Percentiles rank a stretch among this genome's conserved stretches.
Evolutionary conservation across 1,139 yeast species (phyloP).

Genomic region (Yamadazyma epiphylla): DNA sequence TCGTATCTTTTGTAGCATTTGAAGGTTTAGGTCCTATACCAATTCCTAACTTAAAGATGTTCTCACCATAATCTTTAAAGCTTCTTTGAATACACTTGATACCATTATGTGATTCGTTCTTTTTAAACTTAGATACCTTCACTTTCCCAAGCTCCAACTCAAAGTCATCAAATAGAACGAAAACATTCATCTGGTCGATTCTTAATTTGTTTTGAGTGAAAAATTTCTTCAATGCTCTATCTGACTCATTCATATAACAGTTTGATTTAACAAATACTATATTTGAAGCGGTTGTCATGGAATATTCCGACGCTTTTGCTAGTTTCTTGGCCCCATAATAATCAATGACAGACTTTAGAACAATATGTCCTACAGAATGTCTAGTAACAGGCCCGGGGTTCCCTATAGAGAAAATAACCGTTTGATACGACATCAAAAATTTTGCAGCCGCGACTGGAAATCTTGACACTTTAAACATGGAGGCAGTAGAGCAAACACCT

Average conservation of each 20-base stretch:
- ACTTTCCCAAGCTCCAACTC: slow-evolving; percentile 29
- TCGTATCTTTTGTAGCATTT: slow-evolving; percentile 28
- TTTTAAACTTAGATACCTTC: slow-evolving; percentile 24
- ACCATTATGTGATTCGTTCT: slow-evolving; percentile 43
- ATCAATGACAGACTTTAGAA: slow-evolving; percentile 24
- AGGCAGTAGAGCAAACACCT: too few relatives aligned
- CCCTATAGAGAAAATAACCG: slow-evolving; percentile 37
- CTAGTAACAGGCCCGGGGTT: slow-evolving; percentile 40
- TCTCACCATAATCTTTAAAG: slow-evolving; percentile 5
- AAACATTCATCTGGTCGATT: slow-evolving; percentile 13
- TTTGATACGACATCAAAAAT: neutral
- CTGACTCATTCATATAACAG: slow-evolving; percentile 40
- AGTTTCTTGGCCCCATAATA: slow-evolving; percentile 23
- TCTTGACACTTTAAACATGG: too few relatives aligned
- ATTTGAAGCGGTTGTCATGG: slow-evolving; percentile 17
- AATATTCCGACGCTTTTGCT: slow-evolving; percentile 19
- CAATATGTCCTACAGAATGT: slow-evolving; percentile 40
- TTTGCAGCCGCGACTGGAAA: slow-evolving; percentile 1
- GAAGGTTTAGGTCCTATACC: slow-evolving; percentile 47
- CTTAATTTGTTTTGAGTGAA: slow-evolving; percentile 17
- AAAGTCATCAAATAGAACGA: slow-evolving; percentile 40
- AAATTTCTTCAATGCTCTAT: slow-evolving; percentile 25
- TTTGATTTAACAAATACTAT: slow-evolving; percentile 34
- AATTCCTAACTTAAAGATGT: slow-evolving; percentile 31
- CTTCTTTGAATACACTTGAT: slow-evolving; percentile 22